Conservation (phyloP, 2,329 filamentous ascomycete genomes). For the Fusarium tjaetaba region DNA sequence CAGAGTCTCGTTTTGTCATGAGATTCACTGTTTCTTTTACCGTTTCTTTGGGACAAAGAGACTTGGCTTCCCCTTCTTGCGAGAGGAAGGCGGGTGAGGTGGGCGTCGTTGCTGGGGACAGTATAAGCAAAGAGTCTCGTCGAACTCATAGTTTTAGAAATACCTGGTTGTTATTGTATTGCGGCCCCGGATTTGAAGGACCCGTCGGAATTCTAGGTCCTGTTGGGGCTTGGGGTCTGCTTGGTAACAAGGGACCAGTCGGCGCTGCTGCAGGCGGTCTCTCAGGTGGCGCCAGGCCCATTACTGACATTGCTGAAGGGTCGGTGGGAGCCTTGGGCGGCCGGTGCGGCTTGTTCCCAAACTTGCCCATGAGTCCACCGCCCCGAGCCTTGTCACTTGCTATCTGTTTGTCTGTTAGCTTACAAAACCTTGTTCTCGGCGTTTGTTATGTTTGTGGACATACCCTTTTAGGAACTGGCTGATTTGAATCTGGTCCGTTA, state of each 20-base stretch:
- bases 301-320: conserved; percentile 62
- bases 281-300: conserved; percentile 59
- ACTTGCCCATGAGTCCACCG: conserved; percentile 50
- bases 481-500: conserved; percentile 49
- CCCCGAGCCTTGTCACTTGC: conserved; percentile 46
- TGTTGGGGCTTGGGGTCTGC: conserved; percentile 4
- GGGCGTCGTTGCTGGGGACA: conserved; percentile 26
- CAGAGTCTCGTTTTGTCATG: conserved; percentile 2
- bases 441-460: conserved; percentile 36
- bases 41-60: conserved; percentile 57
- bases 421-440: neutral
- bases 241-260: conserved; percentile 20
- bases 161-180: conserved; percentile 38
- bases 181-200: conserved; percentile 35
- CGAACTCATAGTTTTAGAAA: neutral
- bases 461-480: conserved; percentile 55
- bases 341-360: conserved; percentile 46
- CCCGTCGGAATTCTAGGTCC: conserved; percentile 25
- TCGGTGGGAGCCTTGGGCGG: conserved; percentile 52
- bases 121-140: conserved; percentile 23
- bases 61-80: conserved; percentile 55
- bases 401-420: conserved; percentile 45
- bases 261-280: conserved; percentile 49
- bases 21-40: conserved; percentile 46
- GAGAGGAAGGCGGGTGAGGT: conserved; percentile 41